phyloP scores from a whole-genome alignment of 768 basidiomycete genomes.

The Boletus pseudo-olivaceus region DNA sequence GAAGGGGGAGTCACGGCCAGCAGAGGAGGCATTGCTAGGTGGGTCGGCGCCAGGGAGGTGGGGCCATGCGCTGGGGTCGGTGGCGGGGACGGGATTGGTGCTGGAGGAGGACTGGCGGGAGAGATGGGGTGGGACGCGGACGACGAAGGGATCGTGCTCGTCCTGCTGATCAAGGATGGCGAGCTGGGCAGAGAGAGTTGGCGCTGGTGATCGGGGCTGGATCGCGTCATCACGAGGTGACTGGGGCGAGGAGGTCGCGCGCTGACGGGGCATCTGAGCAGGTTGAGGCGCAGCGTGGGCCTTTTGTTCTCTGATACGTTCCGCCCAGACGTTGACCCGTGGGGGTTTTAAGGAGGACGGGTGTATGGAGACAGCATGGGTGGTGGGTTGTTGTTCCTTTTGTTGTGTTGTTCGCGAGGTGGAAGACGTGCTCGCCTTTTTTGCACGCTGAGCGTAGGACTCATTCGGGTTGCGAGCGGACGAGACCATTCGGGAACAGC shows the following conservation, averaged over 20 bases:
- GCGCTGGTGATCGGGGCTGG: slow-evolving; percentile 18
- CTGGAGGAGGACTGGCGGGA: slow-evolving; percentile 28
- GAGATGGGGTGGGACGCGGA: slow-evolving; percentile 36
- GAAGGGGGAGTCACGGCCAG: slow-evolving; percentile 22
- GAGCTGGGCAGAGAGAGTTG: slow-evolving; percentile 16
- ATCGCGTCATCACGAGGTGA: slow-evolving; percentile 15
- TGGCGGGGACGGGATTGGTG: slow-evolving; percentile 18
- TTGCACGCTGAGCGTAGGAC: slow-evolving; percentile 58
- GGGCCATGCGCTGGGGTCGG: slow-evolving; percentile 20
- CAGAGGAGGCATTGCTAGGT: slow-evolving; percentile 38
- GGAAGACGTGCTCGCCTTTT: slow-evolving; percentile 35
- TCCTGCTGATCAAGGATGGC: slow-evolving; percentile 25
- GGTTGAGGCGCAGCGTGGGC: slow-evolving; percentile 21
- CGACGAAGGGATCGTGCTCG: slow-evolving; percentile 44
- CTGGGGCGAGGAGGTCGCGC: slow-evolving; percentile 7
- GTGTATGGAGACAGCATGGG: neutral
- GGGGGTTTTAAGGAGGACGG: slow-evolving; percentile 18
- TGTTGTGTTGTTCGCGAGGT: neutral
- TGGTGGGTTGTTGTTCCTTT: slow-evolving; percentile 1
- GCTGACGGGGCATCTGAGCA: slow-evolving; percentile 13
- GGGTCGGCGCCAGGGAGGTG: slow-evolving; percentile 15
- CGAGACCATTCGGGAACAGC: slow-evolving; percentile 30
- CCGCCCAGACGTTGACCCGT: slow-evolving; percentile 41
- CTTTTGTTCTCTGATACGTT: slow-evolving; percentile 41
- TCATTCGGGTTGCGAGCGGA: slow-evolving; percentile 39